phyloP scores from a whole-genome alignment of 306 rosid species.

The Vigna radiata region DNA sequence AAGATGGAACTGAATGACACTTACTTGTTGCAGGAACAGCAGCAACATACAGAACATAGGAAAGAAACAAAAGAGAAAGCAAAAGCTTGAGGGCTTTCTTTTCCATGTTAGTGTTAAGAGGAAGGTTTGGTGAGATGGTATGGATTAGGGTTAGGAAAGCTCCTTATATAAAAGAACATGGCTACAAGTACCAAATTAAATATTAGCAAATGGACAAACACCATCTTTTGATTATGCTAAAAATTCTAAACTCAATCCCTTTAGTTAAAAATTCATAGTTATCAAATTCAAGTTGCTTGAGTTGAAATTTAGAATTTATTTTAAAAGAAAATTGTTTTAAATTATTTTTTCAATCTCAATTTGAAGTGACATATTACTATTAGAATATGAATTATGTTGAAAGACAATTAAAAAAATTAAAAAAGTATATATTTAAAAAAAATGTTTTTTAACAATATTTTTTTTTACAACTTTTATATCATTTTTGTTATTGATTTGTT shows the following conservation, averaged over 20 bases:
- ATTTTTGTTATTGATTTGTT: too few species aligned
- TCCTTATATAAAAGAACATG: constrained; percentile 44
- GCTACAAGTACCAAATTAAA: constrained; percentile 31
- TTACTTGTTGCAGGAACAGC: constrained; percentile 49
- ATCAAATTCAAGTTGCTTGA: too few species aligned
- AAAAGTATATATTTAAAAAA: too few species aligned
- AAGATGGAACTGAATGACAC: constrained; percentile 39
- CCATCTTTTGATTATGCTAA: neutral
- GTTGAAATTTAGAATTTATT: too few species aligned
- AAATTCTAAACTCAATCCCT: neutral
- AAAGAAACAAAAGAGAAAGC: constrained; percentile 41
- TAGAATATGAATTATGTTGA: too few species aligned
- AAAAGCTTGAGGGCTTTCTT: constrained; percentile 41
- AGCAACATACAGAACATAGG: constrained; percentile 23
- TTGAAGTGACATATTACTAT: too few species aligned
- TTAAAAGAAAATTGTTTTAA: too few species aligned
- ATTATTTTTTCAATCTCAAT: too few species aligned
- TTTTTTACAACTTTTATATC: too few species aligned
- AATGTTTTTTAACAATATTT: too few species aligned
- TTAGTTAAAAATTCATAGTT: too few species aligned
- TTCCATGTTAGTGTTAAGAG: constrained; percentile 45
- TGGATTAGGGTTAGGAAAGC: constrained; percentile 18
- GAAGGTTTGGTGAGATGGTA: constrained; percentile 32
- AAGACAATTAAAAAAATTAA: too few species aligned
- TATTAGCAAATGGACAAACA: constrained; percentile 29